Evolutionary conservation across 768 basidiomycete species (phyloP).

Genomic region (Boletus vermiculosoides): DNA sequence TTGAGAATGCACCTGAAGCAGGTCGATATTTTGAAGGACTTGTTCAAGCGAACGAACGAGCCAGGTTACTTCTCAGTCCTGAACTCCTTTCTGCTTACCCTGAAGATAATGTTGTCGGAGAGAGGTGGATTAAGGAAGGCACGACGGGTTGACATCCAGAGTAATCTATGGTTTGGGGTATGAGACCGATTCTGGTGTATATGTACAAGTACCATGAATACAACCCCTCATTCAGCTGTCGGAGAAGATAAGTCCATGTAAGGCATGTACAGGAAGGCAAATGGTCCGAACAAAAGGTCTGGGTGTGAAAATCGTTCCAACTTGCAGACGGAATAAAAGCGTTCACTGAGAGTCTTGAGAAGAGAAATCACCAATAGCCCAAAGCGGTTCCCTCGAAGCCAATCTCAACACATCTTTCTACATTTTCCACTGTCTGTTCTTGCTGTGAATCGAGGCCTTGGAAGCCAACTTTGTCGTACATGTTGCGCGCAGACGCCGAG

Average conservation of each 20-base stretch:
- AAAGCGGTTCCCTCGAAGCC: constrained; percentile 53
- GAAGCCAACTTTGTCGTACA: constrained; percentile 70
- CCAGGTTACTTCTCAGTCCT: constrained; percentile 41
- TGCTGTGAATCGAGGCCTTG: constrained; percentile 41
- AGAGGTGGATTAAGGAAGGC: constrained; percentile 35
- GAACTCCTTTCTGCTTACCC: constrained; percentile 45
- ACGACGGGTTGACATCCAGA: constrained; percentile 2
- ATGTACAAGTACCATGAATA: constrained; percentile 7
- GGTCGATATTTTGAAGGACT: constrained; percentile 40
- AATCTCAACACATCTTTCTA: constrained; percentile 59
- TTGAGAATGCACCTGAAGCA: constrained; percentile 26
- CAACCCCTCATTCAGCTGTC: neutral
- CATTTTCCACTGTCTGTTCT: constrained; percentile 38
- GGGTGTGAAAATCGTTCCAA: neutral
- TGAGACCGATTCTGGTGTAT: neutral
- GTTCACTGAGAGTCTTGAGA: neutral
- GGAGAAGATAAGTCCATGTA: neutral
- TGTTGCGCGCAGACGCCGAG: constrained; percentile 45
- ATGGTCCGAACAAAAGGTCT: neutral
- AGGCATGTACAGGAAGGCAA: neutral
- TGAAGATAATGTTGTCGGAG: constrained; percentile 43
- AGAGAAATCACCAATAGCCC: constrained; percentile 68
- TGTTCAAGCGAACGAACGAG: constrained; percentile 26
- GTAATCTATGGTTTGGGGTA: neutral
- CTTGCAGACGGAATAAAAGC: neutral